phyloP scores from a whole-genome alignment of 495 filamentous ascomycete species.

The Penicillium samsonianum region DNA sequence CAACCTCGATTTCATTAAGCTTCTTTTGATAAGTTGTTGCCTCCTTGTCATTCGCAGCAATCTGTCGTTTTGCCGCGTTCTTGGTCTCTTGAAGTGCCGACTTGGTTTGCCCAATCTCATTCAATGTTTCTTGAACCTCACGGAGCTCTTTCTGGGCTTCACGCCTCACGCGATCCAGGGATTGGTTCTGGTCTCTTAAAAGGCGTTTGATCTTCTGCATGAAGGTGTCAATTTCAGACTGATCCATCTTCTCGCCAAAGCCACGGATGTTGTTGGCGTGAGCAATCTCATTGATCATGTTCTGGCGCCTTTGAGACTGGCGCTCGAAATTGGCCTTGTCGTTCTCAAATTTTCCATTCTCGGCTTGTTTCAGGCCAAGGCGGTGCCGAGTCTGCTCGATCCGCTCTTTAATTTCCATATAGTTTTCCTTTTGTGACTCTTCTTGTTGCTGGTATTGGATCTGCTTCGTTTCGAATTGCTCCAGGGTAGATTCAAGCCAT shows the following conservation, averaged over 20 bases:
- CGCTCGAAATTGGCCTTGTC: constrained; percentile 84
- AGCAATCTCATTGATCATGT: constrained; percentile 75
- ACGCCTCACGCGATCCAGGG: constrained; percentile 69
- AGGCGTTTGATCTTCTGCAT: constrained; percentile 74
- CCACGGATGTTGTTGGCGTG: constrained; percentile 80
- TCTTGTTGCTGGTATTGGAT: constrained; percentile 62
- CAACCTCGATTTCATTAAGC: constrained; percentile 68
- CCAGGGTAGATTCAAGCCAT: constrained; percentile 71
- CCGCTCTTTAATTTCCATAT: constrained; percentile 62
- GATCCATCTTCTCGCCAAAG: constrained; percentile 76
- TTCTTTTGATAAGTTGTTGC: constrained; percentile 61
- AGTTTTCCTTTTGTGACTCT: constrained; percentile 58
- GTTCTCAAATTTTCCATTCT: constrained; percentile 80
- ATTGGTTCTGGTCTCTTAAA: constrained; percentile 72
- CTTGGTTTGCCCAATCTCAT: constrained; percentile 67
- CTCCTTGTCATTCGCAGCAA: constrained; percentile 67
- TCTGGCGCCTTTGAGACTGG: constrained; percentile 66
- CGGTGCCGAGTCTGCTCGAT: constrained; percentile 58
- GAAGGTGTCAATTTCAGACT: constrained; percentile 71
- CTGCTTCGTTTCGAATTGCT: constrained; percentile 77
- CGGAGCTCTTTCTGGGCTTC: constrained; percentile 71
- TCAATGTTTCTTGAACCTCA: constrained; percentile 63
- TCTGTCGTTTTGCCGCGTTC: constrained; percentile 64
- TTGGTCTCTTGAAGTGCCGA: constrained; percentile 70
- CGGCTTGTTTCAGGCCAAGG: constrained; percentile 72